Conservation (phyloP, 2,329 filamentous ascomycete genomes). For the Diaporthe citri region DNA sequence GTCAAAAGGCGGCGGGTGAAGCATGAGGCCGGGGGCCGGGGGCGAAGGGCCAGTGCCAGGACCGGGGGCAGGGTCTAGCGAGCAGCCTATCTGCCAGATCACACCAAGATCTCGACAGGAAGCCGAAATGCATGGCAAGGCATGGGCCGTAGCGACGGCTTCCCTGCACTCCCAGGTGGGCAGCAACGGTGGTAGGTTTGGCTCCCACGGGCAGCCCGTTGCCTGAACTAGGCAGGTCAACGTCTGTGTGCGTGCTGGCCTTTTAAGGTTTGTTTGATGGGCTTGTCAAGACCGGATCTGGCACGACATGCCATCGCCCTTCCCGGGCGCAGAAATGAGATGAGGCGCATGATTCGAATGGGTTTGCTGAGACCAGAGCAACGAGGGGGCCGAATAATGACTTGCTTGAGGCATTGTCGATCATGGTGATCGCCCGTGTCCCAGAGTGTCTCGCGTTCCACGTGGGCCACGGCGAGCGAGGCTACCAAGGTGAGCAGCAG, state of each 20-base stretch:
- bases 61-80: conserved; percentile 3
- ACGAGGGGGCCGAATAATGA: not conserved
- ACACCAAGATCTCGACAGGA: conserved; percentile 29
- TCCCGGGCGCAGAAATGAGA: conserved; percentile 17
- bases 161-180: conserved; percentile 1
- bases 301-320: conserved; percentile 18
- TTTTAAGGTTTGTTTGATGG: conserved; percentile 32
- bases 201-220: conserved; percentile 3
- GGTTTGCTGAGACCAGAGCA: conserved; percentile 9
- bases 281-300: conserved; percentile 30
- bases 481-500: not conserved
- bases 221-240: conserved; percentile 15
- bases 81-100: conserved; percentile 19
- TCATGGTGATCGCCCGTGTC: conserved; percentile 23
- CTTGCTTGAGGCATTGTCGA: conserved; percentile 15
- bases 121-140: conserved; percentile 23
- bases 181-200: not conserved
- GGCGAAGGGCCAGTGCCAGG: not conserved
- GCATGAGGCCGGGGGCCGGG: conserved; percentile 9
- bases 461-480: not conserved
- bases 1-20: conserved; percentile 11
- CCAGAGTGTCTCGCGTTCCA: conserved; percentile 20
- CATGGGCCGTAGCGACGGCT: conserved; percentile 14
- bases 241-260: conserved; percentile 14
- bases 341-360: conserved; percentile 25